Base-by-base conservation (phyloP, 2,329 filamentous ascomycete genomes). In the Colletotrichum tofieldiae region DNA sequence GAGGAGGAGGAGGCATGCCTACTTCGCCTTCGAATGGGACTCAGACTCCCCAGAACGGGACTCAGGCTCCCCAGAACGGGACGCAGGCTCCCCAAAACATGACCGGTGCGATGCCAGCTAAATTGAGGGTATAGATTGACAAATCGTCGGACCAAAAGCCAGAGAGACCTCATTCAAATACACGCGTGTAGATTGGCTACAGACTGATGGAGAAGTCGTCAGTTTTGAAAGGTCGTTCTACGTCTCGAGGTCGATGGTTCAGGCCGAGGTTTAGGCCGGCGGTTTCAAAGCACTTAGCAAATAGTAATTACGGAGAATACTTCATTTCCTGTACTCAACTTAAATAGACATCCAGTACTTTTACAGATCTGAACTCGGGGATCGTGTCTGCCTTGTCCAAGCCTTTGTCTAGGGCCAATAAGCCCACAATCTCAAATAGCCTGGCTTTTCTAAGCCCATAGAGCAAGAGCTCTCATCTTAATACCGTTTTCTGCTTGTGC, bases 11-110 rank as follows among this genome's bases (percentile, higher is more conserved):
- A 29, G 37, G 61, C 5, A 51, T 29, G 32, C 14, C 59, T 26
- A 26, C 23, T 61, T 23, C 59, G 37, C 29, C 58, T 35, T 7
- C 59, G 6, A 61, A 49, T 20, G 59, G 20, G 20, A 62, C 43
- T 11, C 20, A 45, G 3, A 20, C 59, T 11, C 29, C 58, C 23
- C 5, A 43, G 6, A 61, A 49, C 20, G 59, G 20, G 20, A 62
- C 43, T 11, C 20, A 45, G 2, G 23, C 59, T 11, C 43, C 59
- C n/a, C 14, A n/a, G 14, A 62, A 62, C 8, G 45, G n/a, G 7
- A 49, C 45, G 7, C n/a, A 37, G 43, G 16, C 32, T 11, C 5
- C 32, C 1, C 8, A 9, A 9, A 14, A 61, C 32, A 20, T 3
- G 7, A 11, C 32, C 43, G n/a, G 7, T 9, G 12, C 7, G 32